Conservation (phyloP, 164 flowering plant species). For the Macadamia tetraphylla region DNA sequence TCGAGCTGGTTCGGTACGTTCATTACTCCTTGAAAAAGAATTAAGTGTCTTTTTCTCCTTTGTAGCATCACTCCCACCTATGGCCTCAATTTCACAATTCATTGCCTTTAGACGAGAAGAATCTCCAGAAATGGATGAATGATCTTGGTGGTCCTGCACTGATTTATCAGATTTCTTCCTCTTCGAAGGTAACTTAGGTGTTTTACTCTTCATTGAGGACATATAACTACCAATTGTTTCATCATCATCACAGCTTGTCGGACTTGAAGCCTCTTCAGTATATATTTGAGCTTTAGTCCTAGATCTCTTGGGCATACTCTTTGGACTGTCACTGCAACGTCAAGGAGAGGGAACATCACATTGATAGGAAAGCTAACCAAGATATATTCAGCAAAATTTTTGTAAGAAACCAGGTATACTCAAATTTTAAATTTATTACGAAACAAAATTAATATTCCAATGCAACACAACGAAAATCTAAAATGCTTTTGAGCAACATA, state of each 20-base stretch:
- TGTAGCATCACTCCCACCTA: neutral
- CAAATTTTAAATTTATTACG: too few relatives aligned
- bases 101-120: neutral
- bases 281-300: neutral
- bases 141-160: neutral
- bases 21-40: neutral
- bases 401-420: neutral
- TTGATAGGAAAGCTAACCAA: too few relatives aligned
- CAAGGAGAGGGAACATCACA: too few relatives aligned
- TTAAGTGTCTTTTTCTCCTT: neutral
- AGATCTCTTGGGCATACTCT: neutral
- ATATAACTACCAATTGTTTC: neutral
- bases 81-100: neutral
- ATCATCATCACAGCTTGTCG: neutral
- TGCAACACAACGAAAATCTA: neutral
- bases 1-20: neutral
- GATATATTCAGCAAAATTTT: too few relatives aligned
- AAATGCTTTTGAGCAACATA: slow-evolving; percentile 17
- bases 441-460: too few relatives aligned
- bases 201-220: slow-evolving; percentile 4
- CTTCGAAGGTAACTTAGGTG: neutral
- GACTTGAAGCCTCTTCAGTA: neutral
- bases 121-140: neutral
- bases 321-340: neutral
- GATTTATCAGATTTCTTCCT: neutral